These are phyloP conservation scores for Cyclocybe cylindracea DNA, from an alignment of 768 basidiomycete genomes.

Conservation along the genomic window DNA sequence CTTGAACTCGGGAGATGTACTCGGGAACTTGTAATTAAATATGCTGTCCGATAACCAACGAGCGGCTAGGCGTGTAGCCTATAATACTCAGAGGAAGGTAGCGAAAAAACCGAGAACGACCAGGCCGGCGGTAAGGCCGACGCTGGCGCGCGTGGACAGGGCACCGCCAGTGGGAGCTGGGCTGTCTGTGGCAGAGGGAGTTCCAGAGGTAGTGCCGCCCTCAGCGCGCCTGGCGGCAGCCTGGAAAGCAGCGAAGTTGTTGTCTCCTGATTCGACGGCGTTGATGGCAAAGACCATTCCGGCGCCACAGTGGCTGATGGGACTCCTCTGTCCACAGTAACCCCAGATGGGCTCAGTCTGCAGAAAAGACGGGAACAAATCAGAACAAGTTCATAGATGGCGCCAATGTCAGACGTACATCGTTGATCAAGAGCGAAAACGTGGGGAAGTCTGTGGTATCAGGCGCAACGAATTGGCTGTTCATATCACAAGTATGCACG, in stretches of 20 bases:
- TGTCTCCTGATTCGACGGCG: slow-evolving; percentile 47
- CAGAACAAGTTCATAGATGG: background rate
- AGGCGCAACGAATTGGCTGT: slow-evolving; percentile 43
- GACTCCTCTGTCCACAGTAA: slow-evolving; percentile 47
- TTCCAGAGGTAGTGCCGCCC: background rate
- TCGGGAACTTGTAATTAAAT: too few relatives aligned
- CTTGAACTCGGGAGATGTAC: too few relatives aligned
- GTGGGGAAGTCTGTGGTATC: slow-evolving; percentile 44
- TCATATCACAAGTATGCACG: background rate
- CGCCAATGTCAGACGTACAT: slow-evolving; percentile 25
- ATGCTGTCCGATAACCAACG: too few relatives aligned
- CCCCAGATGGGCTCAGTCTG: slow-evolving; percentile 57
- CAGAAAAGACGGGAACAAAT: background rate
- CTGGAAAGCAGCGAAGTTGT: slow-evolving; percentile 54
- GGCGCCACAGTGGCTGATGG: slow-evolving; percentile 44
- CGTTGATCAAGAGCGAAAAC: slow-evolving; percentile 49
- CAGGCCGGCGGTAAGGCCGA: too few relatives aligned
- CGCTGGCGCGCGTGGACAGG: too few relatives aligned
- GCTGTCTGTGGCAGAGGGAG: background rate
- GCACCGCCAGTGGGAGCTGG: background rate
- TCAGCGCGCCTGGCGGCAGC: slow-evolving; percentile 25
- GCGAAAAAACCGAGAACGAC: too few relatives aligned
- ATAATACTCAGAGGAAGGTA: too few relatives aligned
- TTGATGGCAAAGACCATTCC: slow-evolving; percentile 74
- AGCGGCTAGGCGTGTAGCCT: too few relatives aligned